Evolutionary conservation across 164 flowering plant species (phyloP).

Genomic region (Amborella trichopoda): DNA sequence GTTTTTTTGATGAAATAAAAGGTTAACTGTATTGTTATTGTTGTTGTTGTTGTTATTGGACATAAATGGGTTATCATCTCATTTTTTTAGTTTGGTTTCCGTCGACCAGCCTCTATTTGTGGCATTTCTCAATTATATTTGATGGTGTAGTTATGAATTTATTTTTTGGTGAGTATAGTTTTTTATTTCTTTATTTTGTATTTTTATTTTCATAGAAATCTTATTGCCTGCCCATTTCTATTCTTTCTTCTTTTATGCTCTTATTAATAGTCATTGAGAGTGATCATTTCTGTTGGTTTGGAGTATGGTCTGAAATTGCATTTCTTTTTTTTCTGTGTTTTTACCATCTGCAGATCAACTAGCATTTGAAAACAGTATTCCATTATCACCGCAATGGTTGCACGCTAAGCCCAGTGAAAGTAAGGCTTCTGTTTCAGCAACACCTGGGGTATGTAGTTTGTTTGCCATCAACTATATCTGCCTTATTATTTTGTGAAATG

Average conservation of each 20-base stretch:
- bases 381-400: slow-evolving; percentile 95
- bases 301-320: slow-evolving; percentile 1
- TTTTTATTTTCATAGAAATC: background rate
- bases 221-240: too few species aligned
- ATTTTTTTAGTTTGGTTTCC: too few species aligned
- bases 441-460: slow-evolving; percentile 16
- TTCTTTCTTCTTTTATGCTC: background rate
- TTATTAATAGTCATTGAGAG: background rate
- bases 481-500: too few species aligned
- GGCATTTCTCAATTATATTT: too few species aligned
- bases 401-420: slow-evolving; percentile 65
- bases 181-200: background rate
- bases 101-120: too few species aligned
- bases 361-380: slow-evolving; percentile 58
- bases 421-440: slow-evolving; percentile 21
- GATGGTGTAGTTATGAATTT: too few species aligned
- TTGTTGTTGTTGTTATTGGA: background rate
- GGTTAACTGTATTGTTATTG: slow-evolving; percentile 16
- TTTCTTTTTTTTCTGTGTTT: too few species aligned
- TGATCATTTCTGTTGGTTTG: slow-evolving; percentile 1
- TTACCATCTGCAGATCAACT: slow-evolving; percentile 70
- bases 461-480: too few species aligned
- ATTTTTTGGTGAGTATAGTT: background rate
- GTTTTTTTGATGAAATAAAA: slow-evolving; percentile 51
- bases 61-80: background rate